Percentiles rank a stretch among this genome's conserved stretches.
These are phyloP conservation scores for Pseudomicrostroma phylloplanum DNA, from an alignment of 1,284 basidiomycete genomes.

Conservation along the genomic window DNA sequence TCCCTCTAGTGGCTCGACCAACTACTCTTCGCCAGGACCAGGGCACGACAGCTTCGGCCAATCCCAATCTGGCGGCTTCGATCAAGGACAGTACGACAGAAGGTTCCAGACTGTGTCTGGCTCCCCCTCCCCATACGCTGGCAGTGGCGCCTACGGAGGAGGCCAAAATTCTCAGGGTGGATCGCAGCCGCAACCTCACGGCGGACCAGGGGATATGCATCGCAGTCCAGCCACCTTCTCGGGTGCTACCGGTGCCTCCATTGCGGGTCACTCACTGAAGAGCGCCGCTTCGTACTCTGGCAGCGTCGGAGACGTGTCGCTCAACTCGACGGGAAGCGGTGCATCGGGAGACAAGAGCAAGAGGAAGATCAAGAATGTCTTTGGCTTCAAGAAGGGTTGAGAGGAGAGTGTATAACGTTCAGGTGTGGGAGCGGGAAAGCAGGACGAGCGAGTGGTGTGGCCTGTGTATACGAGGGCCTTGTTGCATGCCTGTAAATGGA, in stretches of 20 bases:
- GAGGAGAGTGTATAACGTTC: not conserved
- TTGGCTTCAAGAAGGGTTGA: not conserved
- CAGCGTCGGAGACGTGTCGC: too few relatives aligned
- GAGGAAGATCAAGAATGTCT: slow-evolving; percentile 4
- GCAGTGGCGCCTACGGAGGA: not conserved
- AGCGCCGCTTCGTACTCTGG: too few relatives aligned
- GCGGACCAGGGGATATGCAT: too few relatives aligned
- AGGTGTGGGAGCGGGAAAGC: too few relatives aligned
- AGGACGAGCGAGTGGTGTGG: too few relatives aligned
- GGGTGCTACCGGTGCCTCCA: not conserved
- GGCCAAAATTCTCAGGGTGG: not conserved
- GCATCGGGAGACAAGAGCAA: not conserved
- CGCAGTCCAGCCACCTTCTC: not conserved
- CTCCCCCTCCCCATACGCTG: not conserved
- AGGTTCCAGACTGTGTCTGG: not conserved
- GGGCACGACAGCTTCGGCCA: not conserved
- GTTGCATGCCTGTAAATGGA: too few relatives aligned
- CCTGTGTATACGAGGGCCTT: too few relatives aligned
- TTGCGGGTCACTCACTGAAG: not conserved
- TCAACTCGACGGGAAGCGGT: not conserved
- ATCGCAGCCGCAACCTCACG: not conserved
- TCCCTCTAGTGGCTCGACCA: too few relatives aligned
- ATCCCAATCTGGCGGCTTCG: not conserved
- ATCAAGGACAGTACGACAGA: slow-evolving; percentile 2
- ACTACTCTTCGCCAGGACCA: not conserved